Percentiles rank a stretch among this genome's conserved stretches.
Evolutionary conservation across 148 eudicot species (phyloP).

Genomic region (Suaeda aralocaspica): DNA sequence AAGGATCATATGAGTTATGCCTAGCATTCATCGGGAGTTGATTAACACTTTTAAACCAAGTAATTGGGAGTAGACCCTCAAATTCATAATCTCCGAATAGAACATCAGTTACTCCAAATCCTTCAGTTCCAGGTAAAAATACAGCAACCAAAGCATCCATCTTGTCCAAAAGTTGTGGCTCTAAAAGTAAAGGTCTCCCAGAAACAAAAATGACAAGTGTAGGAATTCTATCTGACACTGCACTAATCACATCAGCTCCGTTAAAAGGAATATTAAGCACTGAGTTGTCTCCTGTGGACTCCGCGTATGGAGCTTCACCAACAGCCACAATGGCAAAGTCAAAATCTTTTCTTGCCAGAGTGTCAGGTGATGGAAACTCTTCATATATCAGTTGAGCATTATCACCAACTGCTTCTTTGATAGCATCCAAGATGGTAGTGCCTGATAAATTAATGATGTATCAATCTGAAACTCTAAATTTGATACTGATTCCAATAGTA

Average conservation of each 20-base stretch:
- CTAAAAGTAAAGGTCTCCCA: conserved; percentile 81
- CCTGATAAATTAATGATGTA: conserved; percentile 39
- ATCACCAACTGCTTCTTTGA: conserved; percentile 50
- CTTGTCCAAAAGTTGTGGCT: conserved; percentile 60
- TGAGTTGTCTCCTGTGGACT: conserved; percentile 64
- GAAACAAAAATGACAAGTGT: conserved; percentile 69
- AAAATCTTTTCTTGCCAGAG: conserved; percentile 50
- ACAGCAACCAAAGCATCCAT: conserved; percentile 81
- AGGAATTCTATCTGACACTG: conserved; percentile 61
- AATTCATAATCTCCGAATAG: conserved; percentile 75
- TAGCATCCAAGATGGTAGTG: conserved; percentile 76
- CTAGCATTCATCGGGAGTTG: conserved; percentile 59
- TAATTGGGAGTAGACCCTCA: conserved; percentile 66
- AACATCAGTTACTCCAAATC: conserved; percentile 75
- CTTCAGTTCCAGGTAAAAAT: conserved; percentile 95
- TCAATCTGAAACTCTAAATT: conserved; percentile 11
- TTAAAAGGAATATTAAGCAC: conserved; percentile 67
- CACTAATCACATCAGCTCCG: conserved; percentile 51
- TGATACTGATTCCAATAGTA: background rate
- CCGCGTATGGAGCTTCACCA: conserved; percentile 86
- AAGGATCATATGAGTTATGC: conserved; percentile 50
- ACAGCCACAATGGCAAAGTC: conserved; percentile 74
- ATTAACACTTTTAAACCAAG: conserved; percentile 77
- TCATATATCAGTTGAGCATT: conserved; percentile 60
- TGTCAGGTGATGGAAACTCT: conserved; percentile 58